A percentile compares a stretch with the other conserved stretches of the same genome.
phyloP scores from a whole-genome alignment of 176 grass and related monocot species.

The Carex myosuroides region DNA sequence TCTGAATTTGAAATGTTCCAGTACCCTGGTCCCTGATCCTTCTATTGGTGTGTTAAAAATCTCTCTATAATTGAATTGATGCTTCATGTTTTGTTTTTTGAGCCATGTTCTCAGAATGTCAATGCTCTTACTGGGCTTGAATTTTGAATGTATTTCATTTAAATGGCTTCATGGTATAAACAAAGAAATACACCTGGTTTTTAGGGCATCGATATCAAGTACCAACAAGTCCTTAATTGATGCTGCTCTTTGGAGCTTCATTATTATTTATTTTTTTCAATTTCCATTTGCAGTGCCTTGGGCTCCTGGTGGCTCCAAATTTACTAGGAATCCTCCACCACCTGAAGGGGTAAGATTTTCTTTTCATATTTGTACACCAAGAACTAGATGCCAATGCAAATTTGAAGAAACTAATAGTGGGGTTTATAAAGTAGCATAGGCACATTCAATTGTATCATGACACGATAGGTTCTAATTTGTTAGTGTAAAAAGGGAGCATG shows the following conservation, averaged over 20 bases:
- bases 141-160: not conserved
- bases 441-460: not conserved
- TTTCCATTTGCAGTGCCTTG: constrained; percentile 60
- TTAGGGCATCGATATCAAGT: not conserved
- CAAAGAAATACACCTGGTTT: not conserved
- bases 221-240: not conserved
- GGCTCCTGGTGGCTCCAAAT: constrained; percentile 88
- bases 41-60: constrained; percentile 53
- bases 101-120: not conserved
- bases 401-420: not conserved
- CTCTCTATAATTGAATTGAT: not conserved
- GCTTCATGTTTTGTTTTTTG: not conserved
- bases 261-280: constrained; percentile 12
- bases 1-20: too few relatives aligned
- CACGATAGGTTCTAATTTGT: not conserved
- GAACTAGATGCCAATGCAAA: not conserved
- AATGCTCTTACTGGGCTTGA: not conserved
- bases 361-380: not conserved
- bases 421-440: not conserved
- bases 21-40: constrained; percentile 40
- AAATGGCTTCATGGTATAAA: not conserved
- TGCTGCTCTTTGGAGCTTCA: not conserved
- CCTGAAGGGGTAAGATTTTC: constrained; percentile 69
- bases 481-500: not conserved
- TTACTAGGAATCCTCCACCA: constrained; percentile 90